A percentile compares a stretch with the other conserved stretches of the same genome.
phyloP scores from a whole-genome alignment of 306 rosid species.

The Styphnolobium japonicum region DNA sequence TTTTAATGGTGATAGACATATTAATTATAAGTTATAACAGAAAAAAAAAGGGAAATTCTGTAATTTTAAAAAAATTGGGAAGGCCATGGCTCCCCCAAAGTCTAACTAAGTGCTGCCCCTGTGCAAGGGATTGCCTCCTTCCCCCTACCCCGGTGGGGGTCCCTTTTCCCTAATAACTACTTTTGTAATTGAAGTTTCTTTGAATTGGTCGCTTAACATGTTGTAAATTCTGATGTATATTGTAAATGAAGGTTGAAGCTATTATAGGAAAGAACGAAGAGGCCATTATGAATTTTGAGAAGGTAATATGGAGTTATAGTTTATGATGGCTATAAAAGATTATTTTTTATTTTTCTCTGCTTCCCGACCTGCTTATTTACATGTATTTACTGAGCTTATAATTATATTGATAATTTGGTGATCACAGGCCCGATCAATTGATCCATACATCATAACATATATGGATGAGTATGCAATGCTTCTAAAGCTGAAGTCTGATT shows the following conservation, averaged over 20 bases:
- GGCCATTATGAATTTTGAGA: slow-evolving; percentile 90
- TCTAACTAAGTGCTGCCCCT: background rate
- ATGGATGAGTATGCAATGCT: slow-evolving; percentile 99
- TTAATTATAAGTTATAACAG: too few relatives aligned
- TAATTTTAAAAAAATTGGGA: too few relatives aligned
- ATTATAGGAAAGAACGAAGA: slow-evolving; percentile 93
- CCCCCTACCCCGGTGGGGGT: background rate
- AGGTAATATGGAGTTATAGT: slow-evolving; percentile 47
- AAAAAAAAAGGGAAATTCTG: too few relatives aligned
- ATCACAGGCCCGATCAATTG: slow-evolving; percentile 83
- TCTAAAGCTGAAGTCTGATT: slow-evolving; percentile 85
- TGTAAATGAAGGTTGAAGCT: slow-evolving; percentile 83
- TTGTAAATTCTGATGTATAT: slow-evolving; percentile 19
- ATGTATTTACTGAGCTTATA: background rate
- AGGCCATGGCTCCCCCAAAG: too few relatives aligned
- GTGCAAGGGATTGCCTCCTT: slow-evolving; percentile 1
- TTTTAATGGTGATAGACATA: too few relatives aligned
- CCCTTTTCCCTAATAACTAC: background rate
- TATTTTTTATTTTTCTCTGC: background rate
- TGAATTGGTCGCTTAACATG: slow-evolving; percentile 11
- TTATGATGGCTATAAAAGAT: slow-evolving; percentile 1
- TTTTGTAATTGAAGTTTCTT: slow-evolving; percentile 1
- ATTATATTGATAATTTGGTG: slow-evolving; percentile 31
- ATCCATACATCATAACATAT: slow-evolving; percentile 82
- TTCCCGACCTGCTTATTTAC: background rate